Evolutionary conservation across 805 yeast genomes (phyloP), one percentile per base, ranked within the genome.

Genomic region (Cyberlindnera saturnus): DNA sequence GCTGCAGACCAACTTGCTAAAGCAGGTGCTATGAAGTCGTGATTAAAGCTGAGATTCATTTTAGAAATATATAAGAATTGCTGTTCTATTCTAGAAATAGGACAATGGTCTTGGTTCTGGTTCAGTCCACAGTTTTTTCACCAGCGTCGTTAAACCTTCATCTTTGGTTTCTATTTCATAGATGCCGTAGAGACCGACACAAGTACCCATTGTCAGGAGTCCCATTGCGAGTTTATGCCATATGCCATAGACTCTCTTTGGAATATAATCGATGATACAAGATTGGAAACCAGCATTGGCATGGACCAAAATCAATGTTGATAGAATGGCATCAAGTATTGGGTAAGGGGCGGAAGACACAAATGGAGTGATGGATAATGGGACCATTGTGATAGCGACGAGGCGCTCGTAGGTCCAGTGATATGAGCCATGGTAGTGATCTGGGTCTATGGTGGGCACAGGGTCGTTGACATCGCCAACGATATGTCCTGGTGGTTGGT

Each of bases 231-330:
- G 62, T 45, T 67, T 71, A 64, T 83, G 86, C 73, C 75, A 73
- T 30, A 70, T 50, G 14, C 90, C 89, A 56, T 75, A 86, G 31
- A 80, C 86, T 67, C 91, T 76, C 59, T 68, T 67, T 40, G 91
- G 93, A 42, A 86, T 81, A 65, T 84, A 83, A 63, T 86, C 93
- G 44, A 75, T 75, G 53, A 86, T 85, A 70, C 93, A 83, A 35
- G 86, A 71, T 57, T 79, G 81, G 70, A 84, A 79, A 3, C 93
- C 95, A 39, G 78, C 77, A 61, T 75, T 77, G 43, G 80, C 72
- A 61, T 86, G 93, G 57, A 74, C 71, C 50, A 85, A 64, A 38
- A 83, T 57, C 13, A 78, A 62, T 3, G 79, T 67, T 14, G 80
- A 67, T 56, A 84, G 62, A 2, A 77, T 50, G 3, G 85, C 67